Conservation (phyloP, 2,329 filamentous ascomycete species). For the Coniochaeta sp. region DNA sequence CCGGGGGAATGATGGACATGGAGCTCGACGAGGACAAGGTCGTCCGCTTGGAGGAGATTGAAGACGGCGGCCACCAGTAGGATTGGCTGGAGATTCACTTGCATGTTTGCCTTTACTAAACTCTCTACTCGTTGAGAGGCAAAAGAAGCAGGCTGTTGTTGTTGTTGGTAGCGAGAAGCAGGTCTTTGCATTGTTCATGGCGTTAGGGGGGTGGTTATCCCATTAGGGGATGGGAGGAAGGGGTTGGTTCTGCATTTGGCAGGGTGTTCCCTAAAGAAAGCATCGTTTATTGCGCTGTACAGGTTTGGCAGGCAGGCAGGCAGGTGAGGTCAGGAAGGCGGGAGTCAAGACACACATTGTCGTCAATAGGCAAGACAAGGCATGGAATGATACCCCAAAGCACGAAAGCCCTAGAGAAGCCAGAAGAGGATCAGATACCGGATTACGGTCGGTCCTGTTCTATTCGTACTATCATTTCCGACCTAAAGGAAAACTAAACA, state of each 20-base stretch:
- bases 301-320: too few relatives aligned
- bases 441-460: neutral
- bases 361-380: neutral
- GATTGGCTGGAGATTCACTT: neutral
- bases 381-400: conserved; percentile 2
- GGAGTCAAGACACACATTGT: neutral
- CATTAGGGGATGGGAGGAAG: neutral
- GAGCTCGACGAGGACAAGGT: neutral
- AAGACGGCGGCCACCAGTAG: neutral
- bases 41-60: neutral
- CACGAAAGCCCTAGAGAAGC: neutral
- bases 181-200: neutral
- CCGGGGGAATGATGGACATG: conserved; percentile 29
- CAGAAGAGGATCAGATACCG: neutral
- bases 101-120: too few relatives aligned
- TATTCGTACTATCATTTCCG: neutral
- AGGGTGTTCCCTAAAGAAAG: too few relatives aligned
- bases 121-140: neutral
- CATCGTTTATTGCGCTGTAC: too few relatives aligned
- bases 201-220: too few relatives aligned
- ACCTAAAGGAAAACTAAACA: neutral
- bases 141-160: neutral
- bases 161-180: neutral
- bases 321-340: too few relatives aligned
- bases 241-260: too few relatives aligned